Conservation (phyloP, 1,284 basidiomycete species). For the Tylopilus sp. region DNA sequence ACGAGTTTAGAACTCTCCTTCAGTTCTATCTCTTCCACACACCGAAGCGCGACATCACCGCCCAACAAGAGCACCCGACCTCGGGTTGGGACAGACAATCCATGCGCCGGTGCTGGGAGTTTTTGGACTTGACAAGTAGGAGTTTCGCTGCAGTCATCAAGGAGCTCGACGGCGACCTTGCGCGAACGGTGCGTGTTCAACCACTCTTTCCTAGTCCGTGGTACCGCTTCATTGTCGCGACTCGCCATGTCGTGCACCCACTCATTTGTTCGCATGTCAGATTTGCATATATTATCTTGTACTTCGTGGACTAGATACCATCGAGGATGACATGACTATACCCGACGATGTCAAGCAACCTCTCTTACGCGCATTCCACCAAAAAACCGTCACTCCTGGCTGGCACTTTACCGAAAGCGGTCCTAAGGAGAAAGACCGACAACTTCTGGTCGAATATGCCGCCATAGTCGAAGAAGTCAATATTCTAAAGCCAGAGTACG, state of each 20-base stretch:
- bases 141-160: conserved; percentile 95
- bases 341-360: conserved; percentile 85
- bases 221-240: not conserved
- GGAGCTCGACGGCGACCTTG: conserved; percentile 93
- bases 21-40: conserved; percentile 82
- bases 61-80: conserved; percentile 62
- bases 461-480: conserved; percentile 82
- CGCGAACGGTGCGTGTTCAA: conserved; percentile 72
- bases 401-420: conserved; percentile 88
- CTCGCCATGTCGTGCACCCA: not conserved
- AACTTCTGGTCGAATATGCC: conserved; percentile 85
- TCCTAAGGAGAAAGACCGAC: conserved; percentile 87
- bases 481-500: conserved; percentile 61
- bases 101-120: conserved; percentile 91
- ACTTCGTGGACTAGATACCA: conserved; percentile 89
- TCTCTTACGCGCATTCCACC: conserved; percentile 81
- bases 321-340: conserved; percentile 99
- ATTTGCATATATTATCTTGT: conserved; percentile 96
- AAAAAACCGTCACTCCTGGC: conserved; percentile 76
- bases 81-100: conserved; percentile 80
- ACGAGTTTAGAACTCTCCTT: conserved; percentile 74
- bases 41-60: conserved; percentile 75
- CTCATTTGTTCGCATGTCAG: conserved; percentile 38
- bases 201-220: not conserved
- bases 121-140: conserved; percentile 86